Conservation (phyloP, 176 grass and related monocot species). For the Alloteropsis semialata region DNA sequence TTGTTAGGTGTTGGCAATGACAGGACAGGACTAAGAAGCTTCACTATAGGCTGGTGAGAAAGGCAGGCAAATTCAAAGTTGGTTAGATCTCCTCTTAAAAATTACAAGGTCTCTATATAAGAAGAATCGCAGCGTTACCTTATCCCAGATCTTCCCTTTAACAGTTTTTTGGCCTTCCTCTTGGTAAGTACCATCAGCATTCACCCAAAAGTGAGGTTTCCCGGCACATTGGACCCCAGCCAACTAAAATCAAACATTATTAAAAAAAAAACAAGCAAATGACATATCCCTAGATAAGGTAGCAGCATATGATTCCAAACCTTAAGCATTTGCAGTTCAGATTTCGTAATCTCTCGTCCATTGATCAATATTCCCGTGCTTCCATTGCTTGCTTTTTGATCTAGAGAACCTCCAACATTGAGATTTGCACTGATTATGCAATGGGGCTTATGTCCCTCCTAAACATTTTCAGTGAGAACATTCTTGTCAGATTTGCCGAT, state of each 20-base stretch:
- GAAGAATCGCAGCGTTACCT: constrained; percentile 47
- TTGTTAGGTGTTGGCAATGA: constrained; percentile 82
- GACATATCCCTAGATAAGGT: constrained; percentile 1
- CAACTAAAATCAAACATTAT: constrained; percentile 54
- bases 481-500: not conserved
- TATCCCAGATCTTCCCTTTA: constrained; percentile 91
- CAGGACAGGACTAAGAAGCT: constrained; percentile 85
- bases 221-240: constrained; percentile 98
- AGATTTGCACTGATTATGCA: constrained; percentile 83
- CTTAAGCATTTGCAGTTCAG: constrained; percentile 94
- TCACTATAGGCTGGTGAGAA: constrained; percentile 76
- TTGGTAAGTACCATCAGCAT: constrained; percentile 93
- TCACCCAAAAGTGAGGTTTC: constrained; percentile 98
- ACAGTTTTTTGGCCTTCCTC: constrained; percentile 98
- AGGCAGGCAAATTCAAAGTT: constrained; percentile 13
- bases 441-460: constrained; percentile 94
- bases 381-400: constrained; percentile 81
- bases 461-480: constrained; percentile 18
- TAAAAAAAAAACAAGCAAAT: not conserved
- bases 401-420: constrained; percentile 69
- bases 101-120: constrained; percentile 5
- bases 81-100: constrained; percentile 4
- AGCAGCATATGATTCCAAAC: constrained; percentile 38
- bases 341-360: constrained; percentile 94
- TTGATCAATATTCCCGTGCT: constrained; percentile 89